Conservation (phyloP, 768 basidiomycete species). For the Hygrophoropsis aurantiaca region DNA sequence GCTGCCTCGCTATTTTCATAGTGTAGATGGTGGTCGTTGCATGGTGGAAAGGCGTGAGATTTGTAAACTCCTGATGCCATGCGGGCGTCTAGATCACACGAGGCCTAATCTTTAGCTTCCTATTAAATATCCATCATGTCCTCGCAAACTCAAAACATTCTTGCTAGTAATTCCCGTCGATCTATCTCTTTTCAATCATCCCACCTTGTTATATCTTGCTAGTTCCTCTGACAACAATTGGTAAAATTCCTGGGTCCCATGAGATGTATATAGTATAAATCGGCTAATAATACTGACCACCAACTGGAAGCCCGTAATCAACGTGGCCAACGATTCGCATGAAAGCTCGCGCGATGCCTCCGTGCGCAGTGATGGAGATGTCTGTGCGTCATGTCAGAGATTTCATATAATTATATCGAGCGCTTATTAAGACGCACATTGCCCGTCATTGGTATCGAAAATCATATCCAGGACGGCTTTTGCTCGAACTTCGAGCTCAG, state of each 20-base stretch:
- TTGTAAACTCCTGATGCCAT: too few relatives aligned
- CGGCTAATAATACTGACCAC: slow-evolving; percentile 45
- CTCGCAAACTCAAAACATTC: too few relatives aligned
- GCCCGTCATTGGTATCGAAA: slow-evolving; percentile 43
- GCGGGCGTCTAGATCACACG: too few relatives aligned
- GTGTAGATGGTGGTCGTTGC: too few relatives aligned
- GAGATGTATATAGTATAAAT: slow-evolving; percentile 1
- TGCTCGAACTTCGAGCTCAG: slow-evolving; percentile 48
- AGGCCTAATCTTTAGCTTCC: too few relatives aligned
- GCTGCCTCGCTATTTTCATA: too few relatives aligned
- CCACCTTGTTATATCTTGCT: background rate
- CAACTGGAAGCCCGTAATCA: slow-evolving; percentile 52
- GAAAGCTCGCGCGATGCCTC: slow-evolving; percentile 60
- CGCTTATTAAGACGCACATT: slow-evolving; percentile 41
- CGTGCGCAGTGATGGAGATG: slow-evolving; percentile 67
- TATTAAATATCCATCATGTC: too few relatives aligned
- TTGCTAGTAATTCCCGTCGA: too few relatives aligned
- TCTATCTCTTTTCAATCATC: too few relatives aligned
- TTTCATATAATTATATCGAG: too few relatives aligned
- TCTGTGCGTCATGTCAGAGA: slow-evolving; percentile 38
- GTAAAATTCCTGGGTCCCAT: slow-evolving; percentile 21
- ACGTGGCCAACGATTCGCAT: slow-evolving; percentile 47
- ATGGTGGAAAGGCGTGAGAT: too few relatives aligned
- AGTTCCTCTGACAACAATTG: slow-evolving; percentile 17
- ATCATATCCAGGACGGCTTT: slow-evolving; percentile 52